Base-by-base conservation (phyloP, 345 rosid species). In the Arabidopsis thaliana region DNA sequence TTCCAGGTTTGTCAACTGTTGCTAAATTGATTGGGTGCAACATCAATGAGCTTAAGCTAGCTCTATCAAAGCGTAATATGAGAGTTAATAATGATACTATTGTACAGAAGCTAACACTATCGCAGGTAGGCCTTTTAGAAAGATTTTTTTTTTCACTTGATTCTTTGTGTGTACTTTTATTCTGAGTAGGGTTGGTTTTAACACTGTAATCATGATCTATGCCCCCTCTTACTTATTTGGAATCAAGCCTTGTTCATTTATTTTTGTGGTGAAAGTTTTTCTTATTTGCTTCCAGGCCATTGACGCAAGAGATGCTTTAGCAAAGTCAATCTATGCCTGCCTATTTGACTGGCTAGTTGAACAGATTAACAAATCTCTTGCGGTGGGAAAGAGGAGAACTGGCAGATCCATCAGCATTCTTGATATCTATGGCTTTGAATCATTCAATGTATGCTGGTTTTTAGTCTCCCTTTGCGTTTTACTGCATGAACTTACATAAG, bases 351-450 rank as follows among this genome's bases (percentile, higher is more conserved):
- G 98, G 99, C 81, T 92, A 65, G 96, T 90, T 16, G 91, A 87
- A 77, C 99, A 90, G 84, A 88, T 95, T 55, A 95, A 95, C 83
- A 92, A 84, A 64, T 89, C 99, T 59, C 93, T 95, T 53, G 92
- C 88, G 10, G 98, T 89, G 76, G 98, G 99, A 72, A 92, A 95
- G 80, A 82, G 85, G 64, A 82, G 90, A 71, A 87, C 97, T 9
- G 97, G 99, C 69, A 87, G 99, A 89, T 92, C 98, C 53, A 92
- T 95, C 72, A 92, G 98, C 85, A 95, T 95, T 84, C 96, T 95
- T 68, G 99, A 95, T 83, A 92, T 92, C 33, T 95, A 95, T 84
- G 99, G 99, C 79, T 95, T 95, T 83, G 99, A 95, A 81, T 95
- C 99, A 14, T 95, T 95, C 85, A 83, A 88, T 66, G 99, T 95